These are phyloP conservation scores for Zymoseptoria ardabiliae DNA, from an alignment of 2,329 filamentous ascomycete genomes.

Conservation along the genomic window DNA sequence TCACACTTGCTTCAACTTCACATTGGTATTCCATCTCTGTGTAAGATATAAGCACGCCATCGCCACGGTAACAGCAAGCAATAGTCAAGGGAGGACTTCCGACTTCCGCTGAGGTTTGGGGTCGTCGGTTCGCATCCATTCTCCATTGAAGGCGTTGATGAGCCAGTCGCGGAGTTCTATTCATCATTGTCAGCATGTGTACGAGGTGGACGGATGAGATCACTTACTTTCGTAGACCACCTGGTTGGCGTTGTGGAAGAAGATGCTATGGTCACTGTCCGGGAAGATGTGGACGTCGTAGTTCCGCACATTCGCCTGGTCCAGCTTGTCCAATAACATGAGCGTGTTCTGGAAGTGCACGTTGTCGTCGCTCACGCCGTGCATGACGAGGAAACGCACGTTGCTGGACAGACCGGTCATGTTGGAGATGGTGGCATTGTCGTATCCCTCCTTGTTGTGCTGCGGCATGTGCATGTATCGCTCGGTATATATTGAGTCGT, in stretches of 20 bases:
- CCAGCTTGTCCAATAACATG: constrained; percentile 75
- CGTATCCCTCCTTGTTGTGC: constrained; percentile 71
- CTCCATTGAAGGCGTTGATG: constrained; percentile 93
- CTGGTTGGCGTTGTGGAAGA: constrained; percentile 83
- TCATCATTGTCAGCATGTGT: constrained; percentile 9
- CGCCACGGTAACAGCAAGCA: not conserved
- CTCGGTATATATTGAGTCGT: constrained; percentile 89
- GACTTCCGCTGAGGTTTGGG: constrained; percentile 37
- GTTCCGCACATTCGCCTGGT: constrained; percentile 75
- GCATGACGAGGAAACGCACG: constrained; percentile 89
- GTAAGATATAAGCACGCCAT: not conserved
- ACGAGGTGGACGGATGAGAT: not conserved
- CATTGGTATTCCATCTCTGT: not conserved
- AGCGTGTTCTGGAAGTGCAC: constrained; percentile 95
- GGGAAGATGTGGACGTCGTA: constrained; percentile 97
- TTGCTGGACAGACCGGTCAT: constrained; percentile 64
- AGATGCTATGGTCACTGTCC: constrained; percentile 90
- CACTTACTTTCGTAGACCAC: constrained; percentile 89
- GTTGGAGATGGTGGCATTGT: constrained; percentile 65
- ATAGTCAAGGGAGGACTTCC: not conserved
- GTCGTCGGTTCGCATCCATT: constrained; percentile 63
- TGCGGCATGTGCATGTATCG: constrained; percentile 95
- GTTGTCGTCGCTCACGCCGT: constrained; percentile 94
- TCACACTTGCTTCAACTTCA: not conserved
- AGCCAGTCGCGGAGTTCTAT: constrained; percentile 80